phyloP scores from a whole-genome alignment of 176 grass and related monocot genomes.

The Carex cristatella region DNA sequence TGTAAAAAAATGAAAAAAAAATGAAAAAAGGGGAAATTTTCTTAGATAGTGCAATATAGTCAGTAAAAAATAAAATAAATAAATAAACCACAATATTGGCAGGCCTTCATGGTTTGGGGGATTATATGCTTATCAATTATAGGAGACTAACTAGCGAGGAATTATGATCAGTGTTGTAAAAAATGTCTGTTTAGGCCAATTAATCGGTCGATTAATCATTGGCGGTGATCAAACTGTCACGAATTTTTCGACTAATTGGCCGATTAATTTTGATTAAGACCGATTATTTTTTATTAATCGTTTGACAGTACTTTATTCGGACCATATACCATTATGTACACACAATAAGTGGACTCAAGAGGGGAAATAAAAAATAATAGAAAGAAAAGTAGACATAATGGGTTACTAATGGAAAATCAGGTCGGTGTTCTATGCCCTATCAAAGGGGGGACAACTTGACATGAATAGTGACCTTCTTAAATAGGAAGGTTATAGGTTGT shows the following conservation, averaged over 20 bases:
- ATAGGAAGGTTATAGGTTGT: neutral
- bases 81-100: neutral
- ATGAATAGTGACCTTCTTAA: conserved; percentile 7
- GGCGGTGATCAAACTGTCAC: too few relatives aligned
- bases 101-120: neutral
- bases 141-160: neutral
- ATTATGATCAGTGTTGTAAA: neutral
- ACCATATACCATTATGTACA: too few relatives aligned
- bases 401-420: neutral
- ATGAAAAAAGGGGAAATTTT: too few relatives aligned
- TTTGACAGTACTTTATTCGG: too few relatives aligned
- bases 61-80: neutral
- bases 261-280: too few relatives aligned
- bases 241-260: too few relatives aligned
- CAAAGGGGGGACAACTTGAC: neutral
- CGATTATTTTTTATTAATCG: too few relatives aligned
- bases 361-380: neutral
- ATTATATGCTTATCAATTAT: neutral
- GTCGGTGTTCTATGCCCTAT: neutral
- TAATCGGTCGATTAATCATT: too few relatives aligned
- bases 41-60: neutral
- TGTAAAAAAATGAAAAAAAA: neutral
- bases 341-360: neutral
- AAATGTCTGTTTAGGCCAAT: too few relatives aligned
- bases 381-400: neutral